A percentile compares a stretch with the other conserved stretches of the same genome.
Evolutionary conservation across 768 basidiomycete genomes (phyloP).

Genomic region (Kwoniella sp.): DNA sequence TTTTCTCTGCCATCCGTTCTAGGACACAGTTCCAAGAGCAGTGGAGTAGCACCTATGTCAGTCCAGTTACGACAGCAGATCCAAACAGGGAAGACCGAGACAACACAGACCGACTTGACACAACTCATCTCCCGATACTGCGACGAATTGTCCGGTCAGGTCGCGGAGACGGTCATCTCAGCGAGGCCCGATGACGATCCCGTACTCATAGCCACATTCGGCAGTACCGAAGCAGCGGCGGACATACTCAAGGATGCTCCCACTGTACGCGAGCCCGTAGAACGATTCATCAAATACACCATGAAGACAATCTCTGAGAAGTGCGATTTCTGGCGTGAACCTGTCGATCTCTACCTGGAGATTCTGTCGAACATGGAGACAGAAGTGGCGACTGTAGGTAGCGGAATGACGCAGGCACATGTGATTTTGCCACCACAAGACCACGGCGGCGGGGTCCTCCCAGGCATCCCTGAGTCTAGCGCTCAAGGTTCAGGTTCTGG

Average conservation of each 20-base stretch:
- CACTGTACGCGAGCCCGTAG: not conserved
- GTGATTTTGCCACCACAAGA: too few species aligned
- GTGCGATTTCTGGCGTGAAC: too few species aligned
- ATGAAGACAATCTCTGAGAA: not conserved
- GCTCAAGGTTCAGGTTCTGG: too few species aligned
- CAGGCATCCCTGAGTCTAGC: too few species aligned
- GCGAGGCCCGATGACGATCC: not conserved
- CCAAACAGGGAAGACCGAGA: too few species aligned
- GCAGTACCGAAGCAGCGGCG: not conserved
- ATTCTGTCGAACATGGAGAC: too few species aligned
- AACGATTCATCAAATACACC: not conserved
- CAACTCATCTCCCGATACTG: not conserved
- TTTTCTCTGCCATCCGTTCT: too few species aligned
- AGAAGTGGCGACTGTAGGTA: too few species aligned
- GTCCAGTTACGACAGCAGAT: not conserved
- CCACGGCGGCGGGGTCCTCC: too few species aligned
- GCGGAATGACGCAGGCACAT: too few species aligned
- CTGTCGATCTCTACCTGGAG: too few species aligned
- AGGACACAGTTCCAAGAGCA: too few species aligned
- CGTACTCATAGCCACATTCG: not conserved
- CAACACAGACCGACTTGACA: not conserved
- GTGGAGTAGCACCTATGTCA: not conserved
- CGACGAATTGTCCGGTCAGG: not conserved
- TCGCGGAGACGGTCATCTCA: not conserved
- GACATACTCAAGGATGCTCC: not conserved